Base-by-base conservation (phyloP, 2,329 filamentous ascomycete genomes). In the Exophiala mesophila region DNA sequence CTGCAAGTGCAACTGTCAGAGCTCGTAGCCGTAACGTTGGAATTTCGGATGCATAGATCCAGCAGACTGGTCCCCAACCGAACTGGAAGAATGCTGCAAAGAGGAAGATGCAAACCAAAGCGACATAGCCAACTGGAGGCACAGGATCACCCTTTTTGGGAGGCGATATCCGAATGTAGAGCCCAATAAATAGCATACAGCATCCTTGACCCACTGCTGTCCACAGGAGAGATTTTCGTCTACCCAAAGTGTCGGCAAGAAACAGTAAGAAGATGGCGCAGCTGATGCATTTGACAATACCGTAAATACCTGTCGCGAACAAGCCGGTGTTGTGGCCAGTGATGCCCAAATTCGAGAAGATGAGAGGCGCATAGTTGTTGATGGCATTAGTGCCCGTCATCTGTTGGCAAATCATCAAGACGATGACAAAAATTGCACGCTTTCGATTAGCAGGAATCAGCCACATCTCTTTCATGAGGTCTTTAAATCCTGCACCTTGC, bases 221-320 rank as follows among this genome's bases (percentile, higher is more conserved):
- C 76, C 77, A 81, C n/a, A 84, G 64, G 16, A 84, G 66, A 18
- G 43, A 39, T 44, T 39, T 15, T 45, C 80, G 68, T 41, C 83
- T 75, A 16, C 83, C 83, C 1, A 86, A 74, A 2, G 78, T 80
- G 59, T 87, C 83, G 45, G 79, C 80, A 9, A 76, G 73, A 53
- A 85, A 80, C 51, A 83, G 57, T 15, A 87, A 69, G 68, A 86
- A 87, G 39, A 71, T 57, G 3, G 73, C 70, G 57, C 80, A 83
- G 36, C 37, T 32, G 9, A 71, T 64, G 63, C 82, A 78, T 61
- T 86, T 87, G 41, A 85, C 76, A 39, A 85, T 72, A 19, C 82
- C 83, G 58, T 86, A 87, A 54, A 87, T 75, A 26, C 83, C 83
- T 0, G 83, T 86, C 3, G 83, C 82, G 59, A 87, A 84, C 13